Base-by-base conservation (phyloP, 2,329 filamentous ascomycete species). In the Alternaria sp. region DNA sequence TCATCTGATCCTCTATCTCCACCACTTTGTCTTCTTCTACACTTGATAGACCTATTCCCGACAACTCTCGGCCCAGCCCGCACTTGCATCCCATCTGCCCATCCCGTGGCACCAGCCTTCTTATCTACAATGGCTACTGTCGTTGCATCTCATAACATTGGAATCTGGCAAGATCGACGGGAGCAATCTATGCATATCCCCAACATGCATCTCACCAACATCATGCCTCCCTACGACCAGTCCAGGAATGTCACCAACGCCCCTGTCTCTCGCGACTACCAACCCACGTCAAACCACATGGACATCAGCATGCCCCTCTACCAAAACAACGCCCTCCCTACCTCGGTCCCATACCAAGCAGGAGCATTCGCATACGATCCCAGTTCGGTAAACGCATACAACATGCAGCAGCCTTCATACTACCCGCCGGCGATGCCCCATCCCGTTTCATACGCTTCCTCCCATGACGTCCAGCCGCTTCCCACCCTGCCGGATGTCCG, bases 271-370 rank as follows among this genome's bases (percentile, higher is more conserved):
- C 71, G 78, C 59, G 54, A 62, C 19, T 81, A 70, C 57, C 75
- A 77, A 28, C 59, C 77, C 19, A 68, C 75, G 2, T 73, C 73
- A 6, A 70, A 75, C 2, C 76, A 73, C 43, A 71, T 80, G 64
- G 76, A 80, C 47, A 73, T 79, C 56, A 73, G 61, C 40, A 74
- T 80, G 70, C 77, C 78, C 8, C 56, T 80, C n/a, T 80, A 79
- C 63, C 66, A 74, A 5, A 59, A 67, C 9, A 72, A 75, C 26
- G 54, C 61, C 26, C 62, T 79, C 56, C 62, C 74, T 3, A 74
- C 68, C 44, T 74, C 78, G 2, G 71, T 79, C 12, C 73, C 76
- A 3, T 81, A 77, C 61, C 79, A 80, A 52, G 68, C 78, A 12
- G 77, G 79, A 56, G 64, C 72, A 4, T 81, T 76, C 53, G 75